Evolutionary conservation across 305 asterid species (phyloP), one percentile per base, ranked within the genome.

Genomic region (Fraxinus velutina): DNA sequence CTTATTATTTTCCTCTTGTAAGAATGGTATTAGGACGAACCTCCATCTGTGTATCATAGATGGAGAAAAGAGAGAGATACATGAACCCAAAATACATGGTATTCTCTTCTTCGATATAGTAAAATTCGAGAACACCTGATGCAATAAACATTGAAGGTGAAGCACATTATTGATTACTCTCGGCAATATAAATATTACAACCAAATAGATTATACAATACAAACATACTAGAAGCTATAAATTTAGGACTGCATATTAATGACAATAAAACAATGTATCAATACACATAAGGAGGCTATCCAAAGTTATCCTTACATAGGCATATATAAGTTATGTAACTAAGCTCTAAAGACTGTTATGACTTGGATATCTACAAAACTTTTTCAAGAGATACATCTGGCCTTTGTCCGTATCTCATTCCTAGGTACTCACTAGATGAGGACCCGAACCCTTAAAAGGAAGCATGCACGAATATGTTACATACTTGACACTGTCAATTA

Each of bases 401-500:
- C 55, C 36, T 60, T 66, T 15, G 17, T 6, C 36, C 73, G 73
- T 15, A 57, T 44, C 68, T 78, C 85, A 66, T 81, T 76, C 78
- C 90, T 90, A 92, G 12, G 90, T 85, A 30, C 93, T 90, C 78
- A 92, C 97, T 22, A 90, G 85, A 83, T 90, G 90, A 78, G 91
- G 88, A 75, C 80, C 84, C 30, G 94, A 88, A 77, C 95, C 98
- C 88, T 83, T 93, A 36, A 96, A 91, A 0, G 98, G 99, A 39
- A 96, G 94, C 92, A 96, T 88, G 85, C 99, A 96, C 0, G 99
- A 96, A 86, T 94, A 96, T 1, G 98, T 96, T 29, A 93, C 99
- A 32, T 96, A 96, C 87, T 91, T 94, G 80, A 94, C 97, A 74
- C 97, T 94, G 84, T 96, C 97, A 4, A 94, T 86, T 82, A 96